Evolutionary conservation across 495 filamentous ascomycete species (phyloP).

Genomic region (Neurospora sp.): DNA sequence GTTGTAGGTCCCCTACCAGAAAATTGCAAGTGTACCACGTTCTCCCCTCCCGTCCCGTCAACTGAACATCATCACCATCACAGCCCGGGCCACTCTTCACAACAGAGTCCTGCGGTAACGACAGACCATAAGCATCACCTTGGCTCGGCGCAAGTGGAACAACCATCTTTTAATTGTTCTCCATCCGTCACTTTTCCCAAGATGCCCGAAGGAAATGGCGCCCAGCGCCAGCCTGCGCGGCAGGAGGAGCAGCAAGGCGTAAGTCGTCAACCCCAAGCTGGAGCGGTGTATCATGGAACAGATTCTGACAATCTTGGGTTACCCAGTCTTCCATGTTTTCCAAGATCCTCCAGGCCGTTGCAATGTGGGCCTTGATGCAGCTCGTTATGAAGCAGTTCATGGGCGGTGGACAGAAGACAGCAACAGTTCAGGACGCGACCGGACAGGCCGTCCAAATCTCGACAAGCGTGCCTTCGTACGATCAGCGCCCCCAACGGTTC

Average conservation of each 20-base stretch:
- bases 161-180: not conserved
- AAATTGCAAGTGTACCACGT: not conserved
- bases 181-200: not conserved
- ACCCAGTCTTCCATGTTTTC: slow-evolving; percentile 22
- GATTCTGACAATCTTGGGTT: slow-evolving; percentile 10
- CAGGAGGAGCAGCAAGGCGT: slow-evolving; percentile 26
- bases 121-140: not conserved
- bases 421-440: slow-evolving; percentile 35
- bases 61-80: not conserved
- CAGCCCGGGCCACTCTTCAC: not conserved
- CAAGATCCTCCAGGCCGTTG: slow-evolving; percentile 30
- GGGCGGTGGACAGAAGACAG: slow-evolving; percentile 35
- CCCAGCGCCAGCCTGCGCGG: slow-evolving; percentile 17
- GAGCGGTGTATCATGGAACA: not conserved
- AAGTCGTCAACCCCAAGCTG: slow-evolving; percentile 12
- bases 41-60: not conserved
- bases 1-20: not conserved
- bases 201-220: slow-evolving; percentile 29
- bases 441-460: slow-evolving; percentile 35
- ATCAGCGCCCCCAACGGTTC: slow-evolving; percentile 47
- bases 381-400: slow-evolving; percentile 35
- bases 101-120: not conserved
- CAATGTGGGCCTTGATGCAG: slow-evolving; percentile 37
- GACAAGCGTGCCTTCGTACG: slow-evolving; percentile 51
- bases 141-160: not conserved